Base-by-base conservation (phyloP, 257 asterid species). In the Capsicum baccatum region DNA sequence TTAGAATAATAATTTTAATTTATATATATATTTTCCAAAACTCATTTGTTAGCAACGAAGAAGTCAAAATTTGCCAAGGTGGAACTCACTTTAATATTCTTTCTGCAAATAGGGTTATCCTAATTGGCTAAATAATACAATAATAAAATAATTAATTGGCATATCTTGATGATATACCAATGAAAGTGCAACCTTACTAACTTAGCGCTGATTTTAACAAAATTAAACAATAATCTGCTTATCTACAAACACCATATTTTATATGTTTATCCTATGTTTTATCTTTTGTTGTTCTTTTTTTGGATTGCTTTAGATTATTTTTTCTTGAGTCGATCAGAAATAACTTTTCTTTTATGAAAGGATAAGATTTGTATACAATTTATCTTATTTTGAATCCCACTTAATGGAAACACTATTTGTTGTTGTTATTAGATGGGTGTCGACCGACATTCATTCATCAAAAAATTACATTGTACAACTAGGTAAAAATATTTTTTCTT, bases 341-440 rank as follows among this genome's bases (percentile, higher is more conserved):
- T 0, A 63, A 19, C 8, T 9, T 3, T 63, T 63, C 11, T 0
- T 1, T 0, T 21, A 9, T 19, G 2, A 62, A 19, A 6, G 7
- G 21, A 2, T 63, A 21, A 63, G 16, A 0, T 26, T 1, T 63
- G 2, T 8, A 0, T 10, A 63, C 0, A 4, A 0, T 39, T 4
- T 39, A 39, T 39, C 44, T 4, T 39, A 0, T 63, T 63, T 19
- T 1, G 10, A 0, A 63, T 63, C 16, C 0, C 39, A 21, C 0
- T 62, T 62, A 2, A 0, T 21, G 0, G 19, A 63, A 63, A n/a
- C 2, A n/a, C 6, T 21, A 15, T 9, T 9, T 63, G 9, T 39
- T 19, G 1, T 10, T 62, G 6, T n/a, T 60, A 3, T 63, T 26
- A 26, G 33, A 26, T 2, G 33, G 33, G 2, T 26, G 33, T 26